Conservation (phyloP, 2,329 filamentous ascomycete species). For the Pestalotiopsis sp. region DNA sequence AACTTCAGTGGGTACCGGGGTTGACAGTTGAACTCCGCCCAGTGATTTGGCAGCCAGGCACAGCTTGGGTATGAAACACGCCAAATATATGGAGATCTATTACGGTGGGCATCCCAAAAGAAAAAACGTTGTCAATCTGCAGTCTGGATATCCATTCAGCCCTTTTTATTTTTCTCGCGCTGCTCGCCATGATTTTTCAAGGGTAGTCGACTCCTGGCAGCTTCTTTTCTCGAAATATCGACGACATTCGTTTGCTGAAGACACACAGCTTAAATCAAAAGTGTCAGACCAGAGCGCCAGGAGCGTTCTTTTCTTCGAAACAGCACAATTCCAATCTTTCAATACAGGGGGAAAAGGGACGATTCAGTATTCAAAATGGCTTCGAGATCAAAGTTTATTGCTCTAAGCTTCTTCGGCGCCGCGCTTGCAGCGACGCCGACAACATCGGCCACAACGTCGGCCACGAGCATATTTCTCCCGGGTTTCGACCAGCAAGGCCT, state of each 20-base stretch:
- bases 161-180: not conserved
- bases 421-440: not conserved
- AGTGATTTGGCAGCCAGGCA: not conserved
- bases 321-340: not conserved
- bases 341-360: not conserved
- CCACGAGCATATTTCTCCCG: slow-evolving; percentile 10
- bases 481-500: slow-evolving; percentile 4
- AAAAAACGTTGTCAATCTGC: not conserved
- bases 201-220: not conserved
- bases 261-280: not conserved
- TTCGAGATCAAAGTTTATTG: not conserved
- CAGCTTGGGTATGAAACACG: slow-evolving; percentile 3
- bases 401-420: not conserved
- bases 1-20: slow-evolving; percentile 5
- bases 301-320: not conserved
- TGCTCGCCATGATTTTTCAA: not conserved
- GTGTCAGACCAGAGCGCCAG: not conserved
- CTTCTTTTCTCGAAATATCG: not conserved
- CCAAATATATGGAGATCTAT: not conserved
- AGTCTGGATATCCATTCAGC: not conserved
- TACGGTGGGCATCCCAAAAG: not conserved
- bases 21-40: not conserved
- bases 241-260: not conserved
- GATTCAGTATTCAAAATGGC: not conserved
- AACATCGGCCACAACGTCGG: not conserved